A percentile compares a stretch with the other conserved stretches of the same genome.
phyloP scores from a whole-genome alignment of 106 monocot species.

The Platanthera zijinensis region DNA sequence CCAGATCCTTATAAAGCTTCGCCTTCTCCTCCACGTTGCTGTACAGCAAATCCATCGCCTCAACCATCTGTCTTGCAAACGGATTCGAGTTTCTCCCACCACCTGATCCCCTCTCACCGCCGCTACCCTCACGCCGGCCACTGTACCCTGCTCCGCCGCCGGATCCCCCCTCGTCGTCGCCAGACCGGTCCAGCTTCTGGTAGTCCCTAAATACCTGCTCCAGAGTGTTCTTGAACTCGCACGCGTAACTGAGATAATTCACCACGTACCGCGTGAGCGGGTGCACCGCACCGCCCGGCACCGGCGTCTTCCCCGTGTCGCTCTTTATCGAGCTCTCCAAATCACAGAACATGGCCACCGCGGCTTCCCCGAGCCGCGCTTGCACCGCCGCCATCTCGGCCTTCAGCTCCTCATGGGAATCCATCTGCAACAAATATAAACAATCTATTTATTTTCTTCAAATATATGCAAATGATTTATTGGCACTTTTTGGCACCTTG shows the following conservation, averaged over 20 bases:
- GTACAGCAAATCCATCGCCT: slow-evolving; percentile 48
- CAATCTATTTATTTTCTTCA: too few species aligned
- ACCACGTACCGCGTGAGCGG: slow-evolving; percentile 16
- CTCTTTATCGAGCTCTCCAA: slow-evolving; percentile 20
- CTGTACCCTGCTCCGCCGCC: not conserved
- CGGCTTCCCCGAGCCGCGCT: slow-evolving; percentile 12
- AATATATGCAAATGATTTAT: too few species aligned
- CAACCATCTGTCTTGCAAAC: slow-evolving; percentile 27
- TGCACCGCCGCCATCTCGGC: slow-evolving; percentile 2
- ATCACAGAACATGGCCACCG: slow-evolving; percentile 18
- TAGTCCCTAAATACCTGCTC: slow-evolving; percentile 19
- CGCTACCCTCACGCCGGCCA: too few species aligned
- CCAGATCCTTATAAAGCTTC: slow-evolving; percentile 56
- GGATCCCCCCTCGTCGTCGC: not conserved
- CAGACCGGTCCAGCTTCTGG: not conserved
- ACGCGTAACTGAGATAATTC: slow-evolving; percentile 16
- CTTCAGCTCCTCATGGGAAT: slow-evolving; percentile 12
- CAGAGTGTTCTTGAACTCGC: slow-evolving; percentile 15
- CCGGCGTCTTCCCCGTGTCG: slow-evolving; percentile 8
- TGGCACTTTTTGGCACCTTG: too few species aligned
- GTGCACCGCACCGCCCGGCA: slow-evolving; percentile 14
- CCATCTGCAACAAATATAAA: not conserved
- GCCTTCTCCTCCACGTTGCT: slow-evolving; percentile 45
- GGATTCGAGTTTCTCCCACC: slow-evolving; percentile 1
- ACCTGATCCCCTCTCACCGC: not conserved